Evolutionary conservation across 352 stramenopile species (phyloP), one percentile per base, ranked within the genome.

Genomic region (Pythium aquatile): DNA sequence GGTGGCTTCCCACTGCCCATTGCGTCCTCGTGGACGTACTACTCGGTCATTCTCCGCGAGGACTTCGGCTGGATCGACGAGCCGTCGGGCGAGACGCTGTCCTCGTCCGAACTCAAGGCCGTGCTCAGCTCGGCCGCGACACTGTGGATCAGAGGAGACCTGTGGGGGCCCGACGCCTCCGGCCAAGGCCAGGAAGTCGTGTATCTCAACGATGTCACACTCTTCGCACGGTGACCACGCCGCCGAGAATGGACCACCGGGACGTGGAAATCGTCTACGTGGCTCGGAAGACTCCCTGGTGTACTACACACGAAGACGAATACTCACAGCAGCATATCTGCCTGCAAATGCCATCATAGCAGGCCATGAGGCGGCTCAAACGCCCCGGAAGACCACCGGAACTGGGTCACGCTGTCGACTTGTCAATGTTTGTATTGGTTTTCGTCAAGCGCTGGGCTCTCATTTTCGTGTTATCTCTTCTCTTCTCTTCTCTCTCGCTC

Each of bases 11-110:
- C 78, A 13, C 47, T 90, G 17, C 83, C 81, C 0, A 61, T 24
- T 1, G 46, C 61, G 0, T 75, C 63, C n/a, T 30, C 48, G 4
- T 93, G 83, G 83, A 88, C 79, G 2, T 77, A 73, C 49, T 90
- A 91, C 63, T 87, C 78, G 7, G 75, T 77, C 0, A 63, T 93
- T 3, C 63, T 93, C 16, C 79, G 83, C 1, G 81, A 93, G 68
- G 83, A 93, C 68, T 93, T 91, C 60, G 83, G 76, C 0, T 93
- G 81, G 83, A 79, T 93, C 56, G 63, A 68, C 3, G 83, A 93
- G 48, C 83, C 83, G 0, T 58, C 61, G 2, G 83, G 81, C 5
- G 37, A 39, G 6, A 9, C 70, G 16, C n/a, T 85, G 3, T 57
- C 69, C 42, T 53, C 65, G 0, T 55, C 28, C 0, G 61, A 74